Conservation (phyloP, 148 eudicot genomes). For the Silene latifolia region DNA sequence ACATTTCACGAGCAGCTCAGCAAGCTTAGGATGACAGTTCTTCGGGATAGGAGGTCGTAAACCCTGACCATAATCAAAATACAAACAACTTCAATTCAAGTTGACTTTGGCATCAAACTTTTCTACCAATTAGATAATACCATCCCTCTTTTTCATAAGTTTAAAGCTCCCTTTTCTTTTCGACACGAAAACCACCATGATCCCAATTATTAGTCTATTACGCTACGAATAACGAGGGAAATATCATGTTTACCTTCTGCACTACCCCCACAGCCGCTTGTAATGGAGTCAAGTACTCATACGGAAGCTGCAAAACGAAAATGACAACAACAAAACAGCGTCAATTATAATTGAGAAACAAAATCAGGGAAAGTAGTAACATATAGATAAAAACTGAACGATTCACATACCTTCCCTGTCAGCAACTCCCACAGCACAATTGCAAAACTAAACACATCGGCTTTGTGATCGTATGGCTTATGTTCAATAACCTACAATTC, state of each 20-base stretch:
- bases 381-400: not conserved
- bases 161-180: not conserved
- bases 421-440: slow-evolving; percentile 84
- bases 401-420: slow-evolving; percentile 66
- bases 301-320: slow-evolving; percentile 58
- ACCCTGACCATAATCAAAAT: slow-evolving; percentile 44
- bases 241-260: slow-evolving; percentile 60
- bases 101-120: not conserved
- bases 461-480: slow-evolving; percentile 98
- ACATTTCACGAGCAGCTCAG: slow-evolving; percentile 89
- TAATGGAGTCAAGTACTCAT: slow-evolving; percentile 85
- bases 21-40: slow-evolving; percentile 60
- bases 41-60: slow-evolving; percentile 87
- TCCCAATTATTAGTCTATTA: not conserved
- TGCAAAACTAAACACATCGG: slow-evolving; percentile 92
- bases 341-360: not conserved
- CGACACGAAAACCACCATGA: not conserved
- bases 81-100: slow-evolving; percentile 5
- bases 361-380: not conserved
- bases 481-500: slow-evolving; percentile 83
- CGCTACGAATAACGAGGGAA: not conserved
- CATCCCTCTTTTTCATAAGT: not conserved
- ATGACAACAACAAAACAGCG: slow-evolving; percentile 13
- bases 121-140: not conserved
- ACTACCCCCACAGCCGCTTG: slow-evolving; percentile 99